Conservation (phyloP, 78 protist species). For the Pigoraptor vietnamica region DNA sequence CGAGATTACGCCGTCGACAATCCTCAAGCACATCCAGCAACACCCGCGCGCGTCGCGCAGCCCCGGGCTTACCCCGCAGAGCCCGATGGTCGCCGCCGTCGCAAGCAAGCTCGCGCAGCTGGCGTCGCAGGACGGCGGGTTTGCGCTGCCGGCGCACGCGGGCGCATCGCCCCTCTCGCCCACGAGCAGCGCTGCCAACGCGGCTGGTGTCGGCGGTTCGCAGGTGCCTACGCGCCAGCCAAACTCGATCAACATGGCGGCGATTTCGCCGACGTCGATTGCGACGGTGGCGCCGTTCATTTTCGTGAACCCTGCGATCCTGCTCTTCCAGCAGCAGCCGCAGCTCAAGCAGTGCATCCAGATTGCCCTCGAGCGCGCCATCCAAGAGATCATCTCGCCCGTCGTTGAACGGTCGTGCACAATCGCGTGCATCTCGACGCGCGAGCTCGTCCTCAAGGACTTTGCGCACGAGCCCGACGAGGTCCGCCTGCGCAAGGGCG, state of each 20-base stretch:
- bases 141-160: neutral
- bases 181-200: neutral
- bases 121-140: neutral
- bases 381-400: constrained; percentile 73
- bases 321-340: constrained; percentile 23
- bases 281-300: neutral
- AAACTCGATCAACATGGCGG: neutral
- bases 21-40: neutral
- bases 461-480: constrained; percentile 90
- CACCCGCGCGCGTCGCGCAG: neutral
- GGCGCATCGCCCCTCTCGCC: neutral
- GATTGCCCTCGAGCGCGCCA: constrained; percentile 72
- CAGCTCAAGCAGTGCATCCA: constrained; percentile 33
- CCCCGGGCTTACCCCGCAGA: neutral
- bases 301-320: neutral
- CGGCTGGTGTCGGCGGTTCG: neutral
- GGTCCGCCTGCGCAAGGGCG: constrained; percentile 67
- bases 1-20: constrained; percentile 1
- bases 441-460: constrained; percentile 90
- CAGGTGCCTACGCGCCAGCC: neutral
- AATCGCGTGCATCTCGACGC: constrained; percentile 81
- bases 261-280: neutral
- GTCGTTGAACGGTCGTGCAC: constrained; percentile 88
- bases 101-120: neutral
- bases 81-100: neutral